Evolutionary conservation across 306 rosid genomes (phyloP).

Genomic region (Ochetophila trinervis): DNA sequence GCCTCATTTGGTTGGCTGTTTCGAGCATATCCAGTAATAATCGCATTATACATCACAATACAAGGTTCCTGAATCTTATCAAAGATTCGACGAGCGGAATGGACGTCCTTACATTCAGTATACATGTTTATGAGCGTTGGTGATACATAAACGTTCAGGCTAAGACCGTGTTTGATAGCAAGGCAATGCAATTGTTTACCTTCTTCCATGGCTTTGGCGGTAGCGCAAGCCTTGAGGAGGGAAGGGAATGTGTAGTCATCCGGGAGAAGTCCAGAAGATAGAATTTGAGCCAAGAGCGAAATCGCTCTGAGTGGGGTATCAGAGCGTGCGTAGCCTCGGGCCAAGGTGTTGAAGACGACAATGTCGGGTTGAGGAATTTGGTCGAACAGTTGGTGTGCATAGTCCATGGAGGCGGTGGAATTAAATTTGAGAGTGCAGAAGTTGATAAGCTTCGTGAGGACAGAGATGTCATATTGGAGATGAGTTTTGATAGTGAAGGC

Average conservation of each 20-base stretch:
- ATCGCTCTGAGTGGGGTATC: slow-evolving; percentile 52
- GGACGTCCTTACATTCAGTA: slow-evolving; percentile 47
- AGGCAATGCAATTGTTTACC: slow-evolving; percentile 73
- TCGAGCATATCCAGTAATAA: slow-evolving; percentile 60
- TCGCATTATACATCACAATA: slow-evolving; percentile 63
- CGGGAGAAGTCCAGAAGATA: slow-evolving; percentile 47
- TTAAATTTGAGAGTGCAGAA: slow-evolving; percentile 45
- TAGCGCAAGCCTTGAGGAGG: slow-evolving; percentile 72
- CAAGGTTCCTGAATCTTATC: slow-evolving; percentile 62
- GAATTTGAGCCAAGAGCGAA: slow-evolving; percentile 34
- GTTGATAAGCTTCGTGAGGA: slow-evolving; percentile 57
- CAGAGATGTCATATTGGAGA: slow-evolving; percentile 39
- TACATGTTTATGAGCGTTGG: slow-evolving; percentile 76
- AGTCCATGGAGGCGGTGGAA: slow-evolving; percentile 41
- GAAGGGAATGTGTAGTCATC: slow-evolving; percentile 80
- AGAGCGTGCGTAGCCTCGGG: slow-evolving; percentile 67
- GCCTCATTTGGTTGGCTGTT: slow-evolving; percentile 71
- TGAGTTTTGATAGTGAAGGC: slow-evolving; percentile 69
- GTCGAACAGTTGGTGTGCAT: slow-evolving; percentile 58
- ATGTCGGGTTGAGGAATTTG: slow-evolving; percentile 63
- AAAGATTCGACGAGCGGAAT: slow-evolving; percentile 61
- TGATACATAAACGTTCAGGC: slow-evolving; percentile 43
- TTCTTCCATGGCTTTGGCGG: slow-evolving; percentile 56
- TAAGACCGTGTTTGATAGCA: slow-evolving; percentile 52
- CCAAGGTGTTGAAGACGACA: slow-evolving; percentile 60